Conservation (phyloP, 345 rosid species). For the Lenwebbia sp. region DNA sequence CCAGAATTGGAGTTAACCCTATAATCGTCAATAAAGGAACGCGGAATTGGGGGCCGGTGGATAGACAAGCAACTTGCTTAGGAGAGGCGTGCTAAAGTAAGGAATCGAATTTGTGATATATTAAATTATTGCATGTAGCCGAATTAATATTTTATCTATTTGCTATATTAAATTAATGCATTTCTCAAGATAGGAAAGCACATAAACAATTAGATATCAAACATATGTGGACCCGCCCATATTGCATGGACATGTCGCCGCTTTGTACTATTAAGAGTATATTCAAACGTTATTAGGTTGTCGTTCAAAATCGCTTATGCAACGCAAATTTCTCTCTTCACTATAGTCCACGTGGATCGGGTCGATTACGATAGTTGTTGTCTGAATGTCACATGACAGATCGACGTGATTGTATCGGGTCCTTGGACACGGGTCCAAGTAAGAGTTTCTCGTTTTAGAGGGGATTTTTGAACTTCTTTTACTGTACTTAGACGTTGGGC, state of each 20-base stretch:
- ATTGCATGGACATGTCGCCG: background rate
- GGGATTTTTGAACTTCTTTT: background rate
- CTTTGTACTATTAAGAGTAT: background rate
- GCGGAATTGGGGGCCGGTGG: background rate
- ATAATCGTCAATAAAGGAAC: background rate
- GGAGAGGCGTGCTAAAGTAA: background rate
- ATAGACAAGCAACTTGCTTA: background rate
- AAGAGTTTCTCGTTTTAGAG: background rate
- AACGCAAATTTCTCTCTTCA: background rate
- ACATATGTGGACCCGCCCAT: background rate
- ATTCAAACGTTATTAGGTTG: background rate
- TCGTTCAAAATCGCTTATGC: fast-evolving
- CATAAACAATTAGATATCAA: background rate
- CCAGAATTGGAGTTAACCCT: background rate
- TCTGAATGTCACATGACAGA: background rate
- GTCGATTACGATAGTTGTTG: background rate
- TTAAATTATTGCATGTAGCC: background rate
- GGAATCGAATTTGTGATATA: background rate
- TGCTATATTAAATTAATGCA: background rate
- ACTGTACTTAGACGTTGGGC: background rate
- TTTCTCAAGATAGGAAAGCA: background rate
- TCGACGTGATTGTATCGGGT: background rate
- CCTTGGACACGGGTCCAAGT: background rate
- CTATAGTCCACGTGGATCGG: background rate
- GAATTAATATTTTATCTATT: background rate